These are phyloP conservation scores for Cystobasidiaceae sp. DNA, from an alignment of 1,284 basidiomycete species.

Conservation along the genomic window DNA sequence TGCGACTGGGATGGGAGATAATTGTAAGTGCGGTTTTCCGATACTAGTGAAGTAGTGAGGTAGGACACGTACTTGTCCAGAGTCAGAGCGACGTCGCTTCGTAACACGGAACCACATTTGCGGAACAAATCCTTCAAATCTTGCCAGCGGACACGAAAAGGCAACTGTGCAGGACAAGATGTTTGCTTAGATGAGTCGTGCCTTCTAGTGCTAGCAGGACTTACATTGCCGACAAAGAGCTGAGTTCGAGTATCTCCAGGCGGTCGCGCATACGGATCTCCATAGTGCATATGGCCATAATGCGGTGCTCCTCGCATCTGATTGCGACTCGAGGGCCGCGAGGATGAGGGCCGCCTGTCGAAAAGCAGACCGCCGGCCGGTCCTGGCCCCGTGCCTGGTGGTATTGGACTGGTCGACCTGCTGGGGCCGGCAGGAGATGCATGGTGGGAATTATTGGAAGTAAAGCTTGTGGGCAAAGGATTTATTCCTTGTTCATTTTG, in stretches of 20 bases:
- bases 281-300: not conserved
- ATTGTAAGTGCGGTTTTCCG: slow-evolving; percentile 33
- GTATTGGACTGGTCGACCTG: too few species aligned
- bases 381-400: too few species aligned
- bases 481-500: too few species aligned
- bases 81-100: slow-evolving; percentile 68
- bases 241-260: slow-evolving; percentile 12
- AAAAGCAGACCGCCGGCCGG: not conserved
- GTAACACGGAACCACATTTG: slow-evolving; percentile 83
- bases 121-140: slow-evolving; percentile 97
- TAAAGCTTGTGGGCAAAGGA: too few species aligned
- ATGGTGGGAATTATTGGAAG: too few species aligned
- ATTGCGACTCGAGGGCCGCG: slow-evolving; percentile 20
- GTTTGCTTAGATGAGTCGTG: too few species aligned
- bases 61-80: slow-evolving; percentile 32
- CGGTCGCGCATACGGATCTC: not conserved
- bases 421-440: too few species aligned
- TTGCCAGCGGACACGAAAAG: slow-evolving; percentile 95
- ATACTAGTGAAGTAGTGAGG: too few species aligned
- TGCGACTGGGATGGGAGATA: slow-evolving; percentile 41
- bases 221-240: slow-evolving; percentile 30
- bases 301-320: not conserved
- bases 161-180: too few species aligned
- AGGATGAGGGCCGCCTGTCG: not conserved
- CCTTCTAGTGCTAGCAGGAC: too few species aligned